These are phyloP conservation scores for Phytophthora capsici DNA, from an alignment of 352 stramenopile species.

Conservation along the genomic window DNA sequence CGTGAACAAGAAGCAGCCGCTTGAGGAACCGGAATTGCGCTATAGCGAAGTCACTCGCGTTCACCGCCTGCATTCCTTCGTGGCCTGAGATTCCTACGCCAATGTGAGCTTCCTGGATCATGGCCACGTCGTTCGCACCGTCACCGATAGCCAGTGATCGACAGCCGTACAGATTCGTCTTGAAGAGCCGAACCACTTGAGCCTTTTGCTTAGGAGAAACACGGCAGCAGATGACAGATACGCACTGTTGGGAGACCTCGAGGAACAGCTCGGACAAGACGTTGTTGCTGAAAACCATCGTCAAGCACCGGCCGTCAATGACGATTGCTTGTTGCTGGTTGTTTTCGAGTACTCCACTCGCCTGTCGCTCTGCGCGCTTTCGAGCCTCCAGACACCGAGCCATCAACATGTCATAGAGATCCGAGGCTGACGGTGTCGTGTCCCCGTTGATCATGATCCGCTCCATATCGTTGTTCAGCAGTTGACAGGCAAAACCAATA, in stretches of 20 bases:
- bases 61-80: constrained; percentile 99
- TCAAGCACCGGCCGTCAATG: constrained; percentile 75
- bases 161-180: constrained; percentile 84
- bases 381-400: constrained; percentile 53
- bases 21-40: constrained; percentile 98
- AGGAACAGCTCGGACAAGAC: constrained; percentile 82
- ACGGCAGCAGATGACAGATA: constrained; percentile 90
- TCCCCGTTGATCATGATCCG: constrained; percentile 84
- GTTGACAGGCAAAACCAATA: constrained; percentile 95
- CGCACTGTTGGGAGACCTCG: constrained; percentile 83
- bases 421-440: constrained; percentile 51
- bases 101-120: constrained; percentile 99
- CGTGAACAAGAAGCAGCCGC: constrained; percentile 96
- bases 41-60: constrained; percentile 98
- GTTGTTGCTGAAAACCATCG: constrained; percentile 81
- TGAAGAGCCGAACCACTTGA: constrained; percentile 87
- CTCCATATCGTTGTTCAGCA: constrained; percentile 97
- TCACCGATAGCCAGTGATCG: constrained; percentile 97
- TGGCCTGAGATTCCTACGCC: constrained; percentile 98
- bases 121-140: constrained; percentile 99
- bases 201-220: constrained; percentile 94
- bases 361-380: constrained; percentile 38
- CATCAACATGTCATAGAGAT: constrained; percentile 70
- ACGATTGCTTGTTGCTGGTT: constrained; percentile 61
- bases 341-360: constrained; percentile 11